Evolutionary conservation across 257 asterid species (phyloP), one percentile per base, ranked within the genome.

Genomic region (Marsdenia floribunda): DNA sequence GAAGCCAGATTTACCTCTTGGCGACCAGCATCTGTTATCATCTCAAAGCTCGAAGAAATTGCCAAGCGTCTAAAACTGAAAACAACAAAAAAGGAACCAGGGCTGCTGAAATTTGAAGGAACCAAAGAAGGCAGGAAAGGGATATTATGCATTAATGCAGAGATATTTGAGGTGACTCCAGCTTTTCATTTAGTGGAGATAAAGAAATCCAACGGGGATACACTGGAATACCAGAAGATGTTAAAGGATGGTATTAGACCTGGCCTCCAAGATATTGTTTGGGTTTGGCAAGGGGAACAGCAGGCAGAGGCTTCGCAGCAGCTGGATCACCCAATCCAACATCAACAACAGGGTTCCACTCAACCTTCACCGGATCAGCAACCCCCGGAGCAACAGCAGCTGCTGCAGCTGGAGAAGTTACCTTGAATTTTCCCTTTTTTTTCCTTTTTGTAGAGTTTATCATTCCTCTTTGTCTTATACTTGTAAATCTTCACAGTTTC

Each of bases 101-200:
- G 98, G 57, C 46, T 91, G 74, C 79, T 91, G 81, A 87, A 80
- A 80, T 86, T 93, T 11, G 95, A 91, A 79, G 97, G 91, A 53
- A 72, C 55, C 0, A 87, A 75, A 79, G 97, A 93, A 81, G 97
- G 98, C 11, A 74, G 87, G 75, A 93, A 90, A 65, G 97, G 98
- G 21, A 69, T 81, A 74, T 69, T 93, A 75, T 37, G 83, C 35
- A 77, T 93, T 53, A 97, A 91, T 14, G 91, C 93, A 0, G 97
- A 91, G 92, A 91, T 93, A 67, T 93, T 93, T 52, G 90, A 84
- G 83, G 85, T 93, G 59, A 79, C 92, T 44, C 82, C 87, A 1
- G 83, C 59, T n/a, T 77, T 90, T 76, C 92, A 88, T 80, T 65
- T 93, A 86, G 96, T 93, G 75, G 97, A 93, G 80, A 64, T 93